Base-by-base conservation (phyloP, 2,329 filamentous ascomycete species). In the Aspergillus piperis region DNA sequence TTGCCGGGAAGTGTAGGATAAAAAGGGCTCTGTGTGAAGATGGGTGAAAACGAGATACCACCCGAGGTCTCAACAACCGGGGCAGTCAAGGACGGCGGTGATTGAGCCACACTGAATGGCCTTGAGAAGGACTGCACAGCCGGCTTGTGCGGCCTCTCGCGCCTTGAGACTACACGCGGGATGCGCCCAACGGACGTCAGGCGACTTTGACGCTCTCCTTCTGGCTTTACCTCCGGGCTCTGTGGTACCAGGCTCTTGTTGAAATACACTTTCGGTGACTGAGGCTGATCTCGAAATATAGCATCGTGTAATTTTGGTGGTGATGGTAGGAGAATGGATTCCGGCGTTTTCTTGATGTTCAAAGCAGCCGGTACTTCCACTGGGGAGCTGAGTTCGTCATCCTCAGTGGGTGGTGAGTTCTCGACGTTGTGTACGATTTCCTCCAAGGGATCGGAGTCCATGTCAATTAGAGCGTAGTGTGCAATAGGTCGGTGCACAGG, bases 101-200 rank as follows among this genome's bases (percentile, higher is more conserved):
- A 75, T 15, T 80, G 77, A 3, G 71, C 77, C 17, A 68, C 66
- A 66, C 86, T 82, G 71, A 96, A 96, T 0, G 93, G 92, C 8
- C 92, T 83, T 3, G 93, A 96, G 73, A 96, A 96, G 32, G 91
- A 96, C 71, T 87, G 88, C 1, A 90, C 85, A 0, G 90, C 88
- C 1, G 86, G 85, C 51, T 85, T 85, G 63, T 89, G 85, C 38
- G 87, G 81, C 56, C 88, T 84, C 50, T 84, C 83, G 51, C 81
- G 78, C 54, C 84, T 87, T 49, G 86, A 91, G 30, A 94, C 82
- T 3, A 96, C 91, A 68, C 87, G 88, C 8, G 93, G 93, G 54
- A 96, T 96, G 15, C 93, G 86, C 8, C 92, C 93, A 50, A 96
- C 88, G 66, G 94, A 91, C 27, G 88, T 86, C 17, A 96, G 80